These are phyloP conservation scores for Theileria orientalis DNA, from an alignment of 169 alveolate species.

Conservation along the genomic window DNA sequence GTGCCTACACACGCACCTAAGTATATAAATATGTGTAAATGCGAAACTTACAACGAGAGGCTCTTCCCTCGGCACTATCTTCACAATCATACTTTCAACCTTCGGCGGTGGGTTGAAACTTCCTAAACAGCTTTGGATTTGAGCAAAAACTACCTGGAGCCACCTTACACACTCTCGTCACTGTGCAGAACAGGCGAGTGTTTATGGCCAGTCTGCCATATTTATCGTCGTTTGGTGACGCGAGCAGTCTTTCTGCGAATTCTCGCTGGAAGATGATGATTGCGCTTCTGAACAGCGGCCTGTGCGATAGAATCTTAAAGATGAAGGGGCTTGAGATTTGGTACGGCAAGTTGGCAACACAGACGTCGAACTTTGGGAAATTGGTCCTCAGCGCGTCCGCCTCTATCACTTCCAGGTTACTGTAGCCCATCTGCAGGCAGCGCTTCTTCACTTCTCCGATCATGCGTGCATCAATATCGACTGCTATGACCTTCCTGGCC, in stretches of 20 bases:
- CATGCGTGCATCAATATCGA: slow-evolving; percentile 99
- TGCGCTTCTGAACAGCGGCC: slow-evolving; percentile 96
- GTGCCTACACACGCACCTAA: slow-evolving; percentile 12
- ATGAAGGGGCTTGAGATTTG: slow-evolving; percentile 98
- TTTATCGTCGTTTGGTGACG: slow-evolving; percentile 90
- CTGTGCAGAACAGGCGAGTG: slow-evolving; percentile 89
- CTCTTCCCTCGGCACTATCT: slow-evolving; percentile 93
- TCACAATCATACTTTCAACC: slow-evolving; percentile 97
- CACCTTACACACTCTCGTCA: slow-evolving; percentile 91
- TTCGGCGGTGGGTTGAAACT: slow-evolving; percentile 99
- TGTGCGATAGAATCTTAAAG: slow-evolving; percentile 93
- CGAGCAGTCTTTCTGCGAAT: slow-evolving; percentile 97
- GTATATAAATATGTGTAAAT: slow-evolving; percentile 4
- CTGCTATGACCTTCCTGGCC: slow-evolving; percentile 95
- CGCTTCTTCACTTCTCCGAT: slow-evolving; percentile 97
- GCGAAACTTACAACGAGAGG: slow-evolving; percentile 78
- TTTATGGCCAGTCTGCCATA: slow-evolving; percentile 97
- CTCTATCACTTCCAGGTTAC: slow-evolving; percentile 83
- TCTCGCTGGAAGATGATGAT: slow-evolving; percentile 99
- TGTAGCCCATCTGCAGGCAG: slow-evolving; percentile 81
- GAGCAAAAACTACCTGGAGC: slow-evolving; percentile 58
- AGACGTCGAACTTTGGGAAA: slow-evolving; percentile 95
- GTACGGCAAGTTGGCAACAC: slow-evolving; percentile 99
- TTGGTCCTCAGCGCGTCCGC: slow-evolving; percentile 94
- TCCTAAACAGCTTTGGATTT: slow-evolving; percentile 71